phyloP scores from a whole-genome alignment of 1,284 basidiomycete genomes.

The Ceratobasidium theobromae region DNA sequence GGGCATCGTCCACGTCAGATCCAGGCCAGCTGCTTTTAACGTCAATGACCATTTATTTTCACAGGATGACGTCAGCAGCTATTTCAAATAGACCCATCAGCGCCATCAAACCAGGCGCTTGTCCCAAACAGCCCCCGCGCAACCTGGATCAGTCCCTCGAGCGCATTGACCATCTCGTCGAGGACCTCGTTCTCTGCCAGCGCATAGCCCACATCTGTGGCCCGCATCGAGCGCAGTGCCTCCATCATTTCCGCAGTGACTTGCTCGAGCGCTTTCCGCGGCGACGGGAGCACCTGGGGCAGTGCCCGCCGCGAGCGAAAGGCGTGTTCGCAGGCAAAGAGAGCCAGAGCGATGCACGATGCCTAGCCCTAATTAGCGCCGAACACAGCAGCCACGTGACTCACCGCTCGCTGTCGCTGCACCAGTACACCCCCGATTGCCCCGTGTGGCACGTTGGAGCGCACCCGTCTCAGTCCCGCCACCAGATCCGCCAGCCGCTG shows the following conservation, averaged over 20 bases:
- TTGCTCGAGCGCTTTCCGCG: slow-evolving; percentile 47
- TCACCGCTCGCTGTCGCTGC: slow-evolving; percentile 52
- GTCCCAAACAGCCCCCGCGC: slow-evolving; percentile 52
- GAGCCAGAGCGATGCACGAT: slow-evolving; percentile 52
- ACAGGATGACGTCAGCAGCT: neutral
- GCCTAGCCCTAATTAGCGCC: slow-evolving; percentile 40
- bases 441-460: slow-evolving; percentile 53
- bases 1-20: neutral
- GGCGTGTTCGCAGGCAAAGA: slow-evolving; percentile 56
- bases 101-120: slow-evolving; percentile 45
- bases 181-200: slow-evolving; percentile 52
- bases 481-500: slow-evolving; percentile 52
- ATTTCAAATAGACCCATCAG: neutral
- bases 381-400: slow-evolving; percentile 30
- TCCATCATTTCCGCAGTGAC: slow-evolving; percentile 46
- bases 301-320: slow-evolving; percentile 53
- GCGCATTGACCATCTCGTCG: slow-evolving; percentile 48
- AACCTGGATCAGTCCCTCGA: slow-evolving; percentile 49
- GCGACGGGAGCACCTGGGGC: slow-evolving; percentile 55
- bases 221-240: slow-evolving; percentile 39
- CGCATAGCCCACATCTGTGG: slow-evolving; percentile 42
- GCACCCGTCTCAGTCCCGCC: slow-evolving; percentile 52
- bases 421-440: slow-evolving; percentile 49
- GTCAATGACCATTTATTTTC: neutral
- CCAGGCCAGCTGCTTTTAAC: neutral